Percentiles rank a stretch among this genome's conserved stretches.
These are phyloP conservation scores for Echria macrotheca DNA, from an alignment of 495 filamentous ascomycete genomes.

Conservation along the genomic window DNA sequence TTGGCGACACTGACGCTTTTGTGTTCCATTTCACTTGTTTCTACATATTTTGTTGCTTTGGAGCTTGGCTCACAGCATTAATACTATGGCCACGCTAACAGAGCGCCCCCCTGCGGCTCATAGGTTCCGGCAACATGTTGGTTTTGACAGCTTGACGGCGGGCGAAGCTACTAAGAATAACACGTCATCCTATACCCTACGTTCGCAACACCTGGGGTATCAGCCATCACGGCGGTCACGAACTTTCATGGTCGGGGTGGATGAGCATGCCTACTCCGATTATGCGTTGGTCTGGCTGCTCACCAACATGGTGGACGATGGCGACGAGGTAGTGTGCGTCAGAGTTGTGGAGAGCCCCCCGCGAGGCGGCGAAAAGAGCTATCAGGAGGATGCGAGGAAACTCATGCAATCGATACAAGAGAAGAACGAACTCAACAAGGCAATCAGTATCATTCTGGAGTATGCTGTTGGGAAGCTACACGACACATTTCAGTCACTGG, in stretches of 20 bases:
- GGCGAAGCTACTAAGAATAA: conserved; percentile 64
- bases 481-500: conserved; percentile 88
- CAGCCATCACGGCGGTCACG: conserved; percentile 75
- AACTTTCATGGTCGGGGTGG: conserved; percentile 89
- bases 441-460: conserved; percentile 84
- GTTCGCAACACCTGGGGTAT: conserved; percentile 86
- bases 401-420: conserved; percentile 72
- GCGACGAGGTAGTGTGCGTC: conserved; percentile 92
- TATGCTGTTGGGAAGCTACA: conserved; percentile 89
- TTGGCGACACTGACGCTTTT: neutral
- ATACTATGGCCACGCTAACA: conserved; percentile 42
- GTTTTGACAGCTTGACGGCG: conserved; percentile 84
- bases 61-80: no score
- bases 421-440: conserved; percentile 79
- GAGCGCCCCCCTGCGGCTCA: conserved; percentile 27
- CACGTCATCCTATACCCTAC: conserved; percentile 77
- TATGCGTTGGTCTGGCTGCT: conserved; percentile 93
- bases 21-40: no score
- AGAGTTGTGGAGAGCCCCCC: conserved; percentile 83
- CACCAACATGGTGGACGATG: conserved; percentile 92
- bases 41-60: no score
- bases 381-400: conserved; percentile 72
- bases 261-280: conserved; percentile 93
- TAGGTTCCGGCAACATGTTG: conserved; percentile 64
- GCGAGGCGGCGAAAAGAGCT: conserved; percentile 67